Conservation (phyloP, 192 early-diverging fungal genomes). For the Umbelopsis ramanniana region DNA sequence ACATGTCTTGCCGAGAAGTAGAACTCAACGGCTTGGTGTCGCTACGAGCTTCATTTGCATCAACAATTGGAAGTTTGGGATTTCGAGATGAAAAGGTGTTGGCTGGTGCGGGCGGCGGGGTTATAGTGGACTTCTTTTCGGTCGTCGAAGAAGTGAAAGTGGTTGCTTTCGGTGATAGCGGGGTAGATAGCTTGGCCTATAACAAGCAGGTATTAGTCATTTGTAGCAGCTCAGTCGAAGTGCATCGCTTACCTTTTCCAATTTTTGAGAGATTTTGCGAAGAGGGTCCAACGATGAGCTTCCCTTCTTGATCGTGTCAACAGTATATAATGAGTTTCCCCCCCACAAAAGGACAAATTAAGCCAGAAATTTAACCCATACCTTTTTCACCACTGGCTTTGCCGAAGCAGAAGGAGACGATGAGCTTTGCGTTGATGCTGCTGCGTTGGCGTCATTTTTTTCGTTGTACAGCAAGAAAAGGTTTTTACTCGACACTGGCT, state of each 20-base stretch:
- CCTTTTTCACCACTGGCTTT: neutral
- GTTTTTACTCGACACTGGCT: neutral
- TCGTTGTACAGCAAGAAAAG: too few relatives aligned
- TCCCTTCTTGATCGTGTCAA: neutral
- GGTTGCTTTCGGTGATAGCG: neutral
- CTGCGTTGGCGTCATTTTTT: neutral
- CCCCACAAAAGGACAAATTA: neutral
- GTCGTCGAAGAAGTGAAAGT: neutral
- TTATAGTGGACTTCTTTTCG: neutral
- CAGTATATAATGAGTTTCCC: neutral
- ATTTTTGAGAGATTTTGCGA: conserved; percentile 7
- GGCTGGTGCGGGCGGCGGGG: neutral
- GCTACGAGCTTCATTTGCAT: neutral
- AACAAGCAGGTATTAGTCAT: neutral
- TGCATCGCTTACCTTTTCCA: conserved; percentile 19
- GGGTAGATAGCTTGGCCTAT: neutral
- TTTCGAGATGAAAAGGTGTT: neutral
- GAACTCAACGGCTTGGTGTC: too few relatives aligned
- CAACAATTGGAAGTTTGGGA: neutral
- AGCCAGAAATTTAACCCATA: neutral
- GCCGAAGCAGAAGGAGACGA: neutral
- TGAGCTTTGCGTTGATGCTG: neutral
- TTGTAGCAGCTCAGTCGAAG: neutral
- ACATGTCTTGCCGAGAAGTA: too few relatives aligned
- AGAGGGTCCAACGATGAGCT: conserved; percentile 1